Conservation (phyloP, 352 stramenopile species). For the Phytophthora ramorum region DNA sequence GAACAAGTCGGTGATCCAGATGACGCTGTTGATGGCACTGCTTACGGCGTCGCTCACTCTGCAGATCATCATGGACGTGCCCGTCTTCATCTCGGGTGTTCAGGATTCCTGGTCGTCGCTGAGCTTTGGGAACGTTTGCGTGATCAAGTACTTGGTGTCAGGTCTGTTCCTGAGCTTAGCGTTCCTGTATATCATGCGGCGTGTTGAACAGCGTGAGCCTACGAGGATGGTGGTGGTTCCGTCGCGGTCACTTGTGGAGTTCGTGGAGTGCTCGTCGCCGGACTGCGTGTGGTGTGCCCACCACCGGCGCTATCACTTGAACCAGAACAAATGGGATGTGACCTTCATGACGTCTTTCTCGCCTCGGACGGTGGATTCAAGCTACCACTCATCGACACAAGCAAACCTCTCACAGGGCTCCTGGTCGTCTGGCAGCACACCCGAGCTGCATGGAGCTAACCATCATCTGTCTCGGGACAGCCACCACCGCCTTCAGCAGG, state of each 20-base stretch:
- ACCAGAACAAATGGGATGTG: constrained; percentile 68
- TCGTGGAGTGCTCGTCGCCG: constrained; percentile 73
- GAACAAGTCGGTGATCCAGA: constrained; percentile 73
- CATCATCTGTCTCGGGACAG: constrained; percentile 31
- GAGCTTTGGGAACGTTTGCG: constrained; percentile 44
- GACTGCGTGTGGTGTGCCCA: constrained; percentile 79
- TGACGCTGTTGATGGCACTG: constrained; percentile 61
- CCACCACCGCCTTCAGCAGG: constrained; percentile 36
- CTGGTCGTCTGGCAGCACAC: constrained; percentile 44
- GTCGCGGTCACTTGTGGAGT: constrained; percentile 64
- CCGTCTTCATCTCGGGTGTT: constrained; percentile 39
- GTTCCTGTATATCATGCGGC: constrained; percentile 82
- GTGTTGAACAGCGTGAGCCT: constrained; percentile 68
- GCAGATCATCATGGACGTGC: constrained; percentile 63
- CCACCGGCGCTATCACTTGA: constrained; percentile 66
- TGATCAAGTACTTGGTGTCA: constrained; percentile 66
- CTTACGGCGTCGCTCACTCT: constrained; percentile 54
- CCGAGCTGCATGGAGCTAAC: constrained; percentile 12
- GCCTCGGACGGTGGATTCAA: constrained; percentile 65
- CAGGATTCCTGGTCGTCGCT: constrained; percentile 37
- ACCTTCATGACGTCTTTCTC: constrained; percentile 65
- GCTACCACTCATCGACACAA: constrained; percentile 56
- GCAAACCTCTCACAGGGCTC: constrained; percentile 48
- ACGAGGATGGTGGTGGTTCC: constrained; percentile 59
- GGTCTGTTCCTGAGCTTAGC: constrained; percentile 56